Evolutionary conservation across 140 eudicot genomes (phyloP).

Genomic region (Oenanthe javanica): DNA sequence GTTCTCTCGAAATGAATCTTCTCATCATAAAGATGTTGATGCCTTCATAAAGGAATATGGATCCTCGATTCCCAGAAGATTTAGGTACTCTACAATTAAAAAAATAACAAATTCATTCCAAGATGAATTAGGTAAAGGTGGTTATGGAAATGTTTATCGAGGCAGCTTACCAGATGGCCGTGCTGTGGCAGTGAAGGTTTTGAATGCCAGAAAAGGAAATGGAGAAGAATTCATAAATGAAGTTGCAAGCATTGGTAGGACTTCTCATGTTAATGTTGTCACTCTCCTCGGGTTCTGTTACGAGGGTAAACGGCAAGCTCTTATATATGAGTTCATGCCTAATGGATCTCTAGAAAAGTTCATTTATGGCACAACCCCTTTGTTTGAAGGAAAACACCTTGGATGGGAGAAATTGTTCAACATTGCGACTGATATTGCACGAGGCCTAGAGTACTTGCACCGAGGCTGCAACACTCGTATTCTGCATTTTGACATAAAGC

Average conservation of each 20-base stretch:
- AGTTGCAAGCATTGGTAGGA: not conserved
- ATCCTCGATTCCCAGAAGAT: not conserved
- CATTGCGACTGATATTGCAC: not conserved
- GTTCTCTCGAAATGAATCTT: constrained; percentile 15
- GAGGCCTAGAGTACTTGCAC: constrained; percentile 1
- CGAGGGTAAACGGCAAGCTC: not conserved
- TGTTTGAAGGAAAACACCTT: not conserved
- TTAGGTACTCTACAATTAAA: not conserved
- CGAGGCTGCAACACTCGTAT: not conserved
- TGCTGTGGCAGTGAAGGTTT: not conserved
- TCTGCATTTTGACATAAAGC: not conserved
- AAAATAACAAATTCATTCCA: not conserved
- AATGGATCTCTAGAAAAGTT: constrained; percentile 2
- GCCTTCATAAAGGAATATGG: not conserved
- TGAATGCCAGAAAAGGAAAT: not conserved
- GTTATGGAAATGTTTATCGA: not conserved
- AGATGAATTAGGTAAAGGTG: not conserved
- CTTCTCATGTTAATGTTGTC: not conserved
- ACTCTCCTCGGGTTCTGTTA: not conserved
- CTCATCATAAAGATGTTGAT: constrained; percentile 11
- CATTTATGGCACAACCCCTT: not conserved
- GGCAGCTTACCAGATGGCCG: not conserved
- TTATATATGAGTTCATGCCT: constrained; percentile 6
- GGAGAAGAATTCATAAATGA: constrained; percentile 1
- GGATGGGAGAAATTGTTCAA: not conserved